phyloP scores from a whole-genome alignment of 2,329 filamentous ascomycete genomes.

The Fusarium nisikadoi region DNA sequence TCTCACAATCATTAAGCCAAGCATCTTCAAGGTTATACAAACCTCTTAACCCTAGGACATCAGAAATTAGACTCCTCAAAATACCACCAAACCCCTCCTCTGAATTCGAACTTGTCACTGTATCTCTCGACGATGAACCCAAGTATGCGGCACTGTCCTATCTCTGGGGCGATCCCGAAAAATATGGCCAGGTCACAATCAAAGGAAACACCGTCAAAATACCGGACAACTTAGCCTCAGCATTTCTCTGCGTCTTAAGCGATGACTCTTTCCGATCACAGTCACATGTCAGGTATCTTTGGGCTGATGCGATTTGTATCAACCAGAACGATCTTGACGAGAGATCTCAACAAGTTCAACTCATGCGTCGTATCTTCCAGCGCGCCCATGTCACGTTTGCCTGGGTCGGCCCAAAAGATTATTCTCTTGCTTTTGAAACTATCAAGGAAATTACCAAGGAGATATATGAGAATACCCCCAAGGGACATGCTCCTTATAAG shows the following conservation, averaged over 20 bases:
- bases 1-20: background rate
- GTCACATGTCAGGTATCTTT: background rate
- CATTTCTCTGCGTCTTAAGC: background rate
- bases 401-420: background rate
- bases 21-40: conserved; percentile 9
- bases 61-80: conserved; percentile 8
- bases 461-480: background rate
- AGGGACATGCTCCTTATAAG: background rate
- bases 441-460: background rate
- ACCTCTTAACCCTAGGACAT: background rate
- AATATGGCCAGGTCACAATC: background rate
- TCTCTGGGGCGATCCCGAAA: conserved; percentile 1
- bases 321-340: conserved; percentile 3
- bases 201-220: background rate
- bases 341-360: conserved; percentile 10
- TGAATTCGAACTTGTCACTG: conserved; percentile 2
- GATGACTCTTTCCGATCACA: background rate
- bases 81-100: background rate
- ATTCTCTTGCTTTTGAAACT: conserved; percentile 1
- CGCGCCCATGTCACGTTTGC: background rate
- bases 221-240: conserved; percentile 6
- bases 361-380: conserved; percentile 8
- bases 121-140: conserved; percentile 1
- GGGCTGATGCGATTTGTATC: conserved; percentile 5
- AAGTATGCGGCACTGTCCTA: conserved; percentile 15